Evolutionary conservation across 768 basidiomycete genomes (phyloP).

Genomic region (Tephrocybe sp.): DNA sequence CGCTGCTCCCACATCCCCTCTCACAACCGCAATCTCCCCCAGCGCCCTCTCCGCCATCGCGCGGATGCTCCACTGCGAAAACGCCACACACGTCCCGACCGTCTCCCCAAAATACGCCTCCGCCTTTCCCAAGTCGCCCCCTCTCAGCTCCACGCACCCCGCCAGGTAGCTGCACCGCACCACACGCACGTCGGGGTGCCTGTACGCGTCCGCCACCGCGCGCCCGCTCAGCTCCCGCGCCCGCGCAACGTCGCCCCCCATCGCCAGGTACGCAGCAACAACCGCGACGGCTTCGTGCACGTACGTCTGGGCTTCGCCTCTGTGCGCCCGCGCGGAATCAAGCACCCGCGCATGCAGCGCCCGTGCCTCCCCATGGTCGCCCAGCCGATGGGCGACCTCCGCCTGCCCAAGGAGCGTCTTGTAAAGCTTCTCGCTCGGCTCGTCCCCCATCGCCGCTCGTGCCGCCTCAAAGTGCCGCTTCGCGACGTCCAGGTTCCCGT

Average conservation of each 20-base stretch:
- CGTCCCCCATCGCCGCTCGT: background rate
- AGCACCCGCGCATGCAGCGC: background rate
- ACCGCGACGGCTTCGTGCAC: background rate
- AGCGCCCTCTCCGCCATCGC: conserved; percentile 1
- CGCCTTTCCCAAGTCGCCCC: background rate
- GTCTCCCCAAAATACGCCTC: background rate
- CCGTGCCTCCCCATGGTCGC: background rate
- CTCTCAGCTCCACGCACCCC: conserved; percentile 2
- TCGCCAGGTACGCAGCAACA: conserved; percentile 1
- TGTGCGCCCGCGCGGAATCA: background rate
- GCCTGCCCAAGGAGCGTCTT: background rate
- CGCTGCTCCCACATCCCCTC: background rate
- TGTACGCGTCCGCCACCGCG: background rate
- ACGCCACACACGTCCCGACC: background rate
- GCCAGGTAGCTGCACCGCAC: conserved; percentile 2
- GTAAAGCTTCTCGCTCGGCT: background rate
- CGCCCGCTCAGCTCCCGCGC: background rate
- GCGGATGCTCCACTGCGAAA: background rate
- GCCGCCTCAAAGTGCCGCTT: conserved; percentile 3
- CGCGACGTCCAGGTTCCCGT: background rate
- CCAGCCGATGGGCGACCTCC: conserved; percentile 5
- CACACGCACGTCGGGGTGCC: background rate
- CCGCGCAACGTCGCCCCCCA: conserved; percentile 1
- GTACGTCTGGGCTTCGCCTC: background rate
- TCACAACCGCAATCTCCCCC: background rate